Evolutionary conservation across 176 grass and related monocot genomes (phyloP).

Genomic region (Olyra latifolia): DNA sequence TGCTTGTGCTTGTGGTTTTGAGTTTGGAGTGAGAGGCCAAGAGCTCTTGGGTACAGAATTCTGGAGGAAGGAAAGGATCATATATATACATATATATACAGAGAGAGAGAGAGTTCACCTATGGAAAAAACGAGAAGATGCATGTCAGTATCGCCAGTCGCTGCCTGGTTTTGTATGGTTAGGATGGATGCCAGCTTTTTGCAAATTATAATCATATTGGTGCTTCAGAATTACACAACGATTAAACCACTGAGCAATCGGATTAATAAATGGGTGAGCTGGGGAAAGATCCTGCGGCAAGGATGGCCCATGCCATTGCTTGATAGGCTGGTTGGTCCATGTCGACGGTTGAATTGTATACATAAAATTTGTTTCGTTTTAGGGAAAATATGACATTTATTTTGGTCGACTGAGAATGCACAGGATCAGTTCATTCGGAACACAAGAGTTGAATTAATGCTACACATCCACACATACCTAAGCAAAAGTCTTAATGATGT

Average conservation of each 20-base stretch:
- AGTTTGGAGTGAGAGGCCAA: background rate
- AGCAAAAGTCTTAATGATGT: background rate
- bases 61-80: background rate
- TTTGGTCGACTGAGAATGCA: background rate
- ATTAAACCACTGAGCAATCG: conserved; percentile 23
- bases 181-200: conserved; percentile 1
- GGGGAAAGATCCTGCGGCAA: conserved; percentile 8
- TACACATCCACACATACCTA: too few species aligned
- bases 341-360: background rate
- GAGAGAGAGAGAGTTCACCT: background rate
- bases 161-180: conserved; percentile 37
- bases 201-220: background rate
- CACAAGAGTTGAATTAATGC: too few species aligned
- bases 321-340: conserved; percentile 31
- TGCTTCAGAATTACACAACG: conserved; percentile 22
- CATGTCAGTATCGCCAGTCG: background rate
- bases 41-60: background rate
- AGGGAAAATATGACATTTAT: conserved; percentile 7
- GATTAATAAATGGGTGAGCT: conserved; percentile 27
- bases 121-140: background rate
- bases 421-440: background rate
- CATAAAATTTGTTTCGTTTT: background rate
- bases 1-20: background rate
- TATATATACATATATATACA: conserved; percentile 3
- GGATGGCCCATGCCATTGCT: conserved; percentile 36